Conservation (phyloP, 768 basidiomycete species). For the Hemileccinum rubropunctum region DNA sequence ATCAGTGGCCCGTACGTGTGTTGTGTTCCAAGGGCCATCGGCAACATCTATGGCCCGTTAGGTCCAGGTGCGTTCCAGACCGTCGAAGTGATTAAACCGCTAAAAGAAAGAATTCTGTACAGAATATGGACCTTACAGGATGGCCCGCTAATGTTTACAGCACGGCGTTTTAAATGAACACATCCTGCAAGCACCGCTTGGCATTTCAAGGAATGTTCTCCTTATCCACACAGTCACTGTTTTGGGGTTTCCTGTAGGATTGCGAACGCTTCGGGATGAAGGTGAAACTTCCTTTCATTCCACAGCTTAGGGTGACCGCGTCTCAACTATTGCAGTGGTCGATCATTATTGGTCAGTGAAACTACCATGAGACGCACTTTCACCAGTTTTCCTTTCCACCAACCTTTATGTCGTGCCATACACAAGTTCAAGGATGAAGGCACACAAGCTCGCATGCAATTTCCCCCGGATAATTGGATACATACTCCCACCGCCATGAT, state of each 20-base stretch:
- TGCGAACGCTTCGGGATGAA: neutral
- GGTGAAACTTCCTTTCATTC: neutral
- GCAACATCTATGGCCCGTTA: neutral
- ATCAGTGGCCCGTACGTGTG: neutral
- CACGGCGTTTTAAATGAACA: neutral
- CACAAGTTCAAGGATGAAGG: neutral
- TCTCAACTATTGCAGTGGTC: too few relatives aligned
- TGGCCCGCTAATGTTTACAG: neutral
- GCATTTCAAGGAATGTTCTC: neutral
- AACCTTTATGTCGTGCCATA: neutral
- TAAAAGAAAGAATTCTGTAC: neutral
- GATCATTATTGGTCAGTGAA: neutral
- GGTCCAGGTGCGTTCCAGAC: neutral
- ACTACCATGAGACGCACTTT: too few relatives aligned
- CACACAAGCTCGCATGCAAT: neutral
- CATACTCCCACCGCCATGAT: too few relatives aligned
- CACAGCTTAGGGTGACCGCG: neutral
- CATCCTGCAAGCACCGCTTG: neutral
- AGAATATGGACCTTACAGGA: too few relatives aligned
- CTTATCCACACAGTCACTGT: neutral
- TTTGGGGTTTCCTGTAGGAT: neutral
- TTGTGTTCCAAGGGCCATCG: neutral
- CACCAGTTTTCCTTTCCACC: neutral
- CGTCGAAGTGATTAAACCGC: neutral
- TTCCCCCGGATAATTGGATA: neutral